Percentiles rank a stretch among this genome's conserved stretches.
Conservation (phyloP, 257 asterid species). For the Ballota nigra region DNA sequence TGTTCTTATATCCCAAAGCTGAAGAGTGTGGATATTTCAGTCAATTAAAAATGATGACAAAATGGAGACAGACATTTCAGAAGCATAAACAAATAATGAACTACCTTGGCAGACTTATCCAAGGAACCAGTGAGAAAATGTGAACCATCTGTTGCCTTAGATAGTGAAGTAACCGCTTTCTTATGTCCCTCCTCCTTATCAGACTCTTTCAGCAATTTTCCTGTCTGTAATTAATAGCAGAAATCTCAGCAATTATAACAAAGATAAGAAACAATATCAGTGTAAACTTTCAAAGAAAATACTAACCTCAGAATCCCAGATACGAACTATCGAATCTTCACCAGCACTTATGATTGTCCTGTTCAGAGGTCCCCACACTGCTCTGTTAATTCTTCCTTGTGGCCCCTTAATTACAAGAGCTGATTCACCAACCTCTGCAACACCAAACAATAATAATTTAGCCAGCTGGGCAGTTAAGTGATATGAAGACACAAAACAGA, state of each 20-base stretch:
- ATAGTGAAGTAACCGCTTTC: conserved; percentile 71
- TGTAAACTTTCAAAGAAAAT: not conserved
- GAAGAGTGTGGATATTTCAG: conserved; percentile 23
- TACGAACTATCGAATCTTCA: conserved; percentile 75
- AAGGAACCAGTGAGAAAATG: conserved; percentile 86
- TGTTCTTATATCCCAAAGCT: conserved; percentile 93
- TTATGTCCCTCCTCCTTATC: conserved; percentile 76
- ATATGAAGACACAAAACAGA: conserved; percentile 6
- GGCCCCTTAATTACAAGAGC: conserved; percentile 66
- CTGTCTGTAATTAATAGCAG: conserved; percentile 50
- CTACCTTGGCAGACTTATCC: conserved; percentile 93
- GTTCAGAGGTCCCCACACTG: conserved; percentile 97
- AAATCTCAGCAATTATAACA: not conserved
- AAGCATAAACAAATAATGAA: not conserved
- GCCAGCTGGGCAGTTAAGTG: conserved; percentile 1
- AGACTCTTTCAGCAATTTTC: conserved; percentile 65
- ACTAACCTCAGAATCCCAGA: conserved; percentile 91
- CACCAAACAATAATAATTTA: conserved; percentile 12
- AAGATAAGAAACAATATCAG: not conserved
- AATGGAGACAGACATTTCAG: not conserved
- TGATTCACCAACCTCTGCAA: conserved; percentile 71
- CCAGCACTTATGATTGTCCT: conserved; percentile 82
- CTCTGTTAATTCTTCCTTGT: conserved; percentile 86
- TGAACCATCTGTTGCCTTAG: conserved; percentile 69
- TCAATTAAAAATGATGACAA: not conserved